Evolutionary conservation across 1,284 basidiomycete species (phyloP).

Genomic region (Papiliotrema nemorosa): DNA sequence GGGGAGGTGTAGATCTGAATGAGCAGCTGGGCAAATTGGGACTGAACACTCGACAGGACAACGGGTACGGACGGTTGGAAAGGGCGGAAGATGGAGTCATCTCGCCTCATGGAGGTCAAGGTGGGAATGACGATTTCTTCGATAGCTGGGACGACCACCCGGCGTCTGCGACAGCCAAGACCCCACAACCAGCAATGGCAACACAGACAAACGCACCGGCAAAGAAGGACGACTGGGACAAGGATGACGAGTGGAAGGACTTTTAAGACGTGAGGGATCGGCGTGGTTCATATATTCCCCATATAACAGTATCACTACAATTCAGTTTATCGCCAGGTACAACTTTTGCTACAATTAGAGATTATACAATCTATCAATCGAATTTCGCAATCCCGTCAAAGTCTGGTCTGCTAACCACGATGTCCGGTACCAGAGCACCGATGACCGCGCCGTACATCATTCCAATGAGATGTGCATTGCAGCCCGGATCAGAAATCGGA

Average conservation of each 20-base stretch:
- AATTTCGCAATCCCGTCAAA: neutral
- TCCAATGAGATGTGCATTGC: conserved; percentile 41
- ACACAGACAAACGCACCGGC: conserved; percentile 4
- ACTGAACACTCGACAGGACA: conserved; percentile 10
- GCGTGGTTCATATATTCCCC: too few relatives aligned
- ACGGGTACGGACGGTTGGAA: conserved; percentile 28
- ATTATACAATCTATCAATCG: neutral
- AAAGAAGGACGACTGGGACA: conserved; percentile 31
- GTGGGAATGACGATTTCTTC: conserved; percentile 33
- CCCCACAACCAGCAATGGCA: neutral
- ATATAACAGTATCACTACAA: too few relatives aligned
- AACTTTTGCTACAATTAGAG: neutral
- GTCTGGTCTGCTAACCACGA: conserved; percentile 12
- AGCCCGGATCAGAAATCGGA: conserved; percentile 27
- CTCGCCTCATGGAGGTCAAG: conserved; percentile 19
- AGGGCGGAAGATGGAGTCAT: conserved; percentile 29
- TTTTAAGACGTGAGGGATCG: too few relatives aligned
- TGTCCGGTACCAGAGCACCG: conserved; percentile 28
- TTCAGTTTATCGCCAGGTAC: too few relatives aligned
- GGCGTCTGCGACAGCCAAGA: conserved; percentile 1
- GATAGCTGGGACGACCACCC: conserved; percentile 33
- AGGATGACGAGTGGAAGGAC: conserved; percentile 45
- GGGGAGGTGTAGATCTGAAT: conserved; percentile 46
- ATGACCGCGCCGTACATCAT: conserved; percentile 33
- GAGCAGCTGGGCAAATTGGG: conserved; percentile 44